Base-by-base conservation (phyloP, 768 basidiomycete genomes). In the Lentinula lateritia region DNA sequence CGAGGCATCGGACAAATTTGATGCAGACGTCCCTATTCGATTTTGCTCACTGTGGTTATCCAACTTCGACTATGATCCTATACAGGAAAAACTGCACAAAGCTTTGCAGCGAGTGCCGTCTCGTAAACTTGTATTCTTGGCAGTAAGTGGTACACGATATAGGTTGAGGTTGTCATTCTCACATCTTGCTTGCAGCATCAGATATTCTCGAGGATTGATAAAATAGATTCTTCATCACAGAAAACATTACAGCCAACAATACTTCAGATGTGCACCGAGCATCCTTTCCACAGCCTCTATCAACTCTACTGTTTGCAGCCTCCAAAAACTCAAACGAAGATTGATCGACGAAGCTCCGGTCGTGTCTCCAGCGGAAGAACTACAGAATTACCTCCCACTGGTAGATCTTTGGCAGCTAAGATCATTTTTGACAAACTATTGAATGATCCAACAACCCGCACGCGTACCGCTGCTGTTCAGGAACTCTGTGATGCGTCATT, bases 251-350 rank as follows among this genome's bases (percentile, higher is more conserved):
- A 88, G 55, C 73, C 67, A 2, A 74, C 91, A 32, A 78, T 98
- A 23, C 60, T 89, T 5, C 81, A 86, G 23, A 90, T 99, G 82
- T 92, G 91, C 67, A 73, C 73, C 61, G 93, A 98, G 57, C 97
- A 99, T 69, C 95, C 96, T 0, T 98, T 93, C 74, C 97, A 99
- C 70, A 89, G 85, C 65, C 75, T 97, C 6, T 96, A 95, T 73
- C 93, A 95, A 66, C 83, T 98, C 2, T 92, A 88, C 71, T 92
- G 91, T 59, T 74, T 96, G 63, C 79, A 75, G 60, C 77, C 78
- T 9, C 74, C 66, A 64, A 66, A 65, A 61, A 65, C 58, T 20
- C 65, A 9, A 61, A 62, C 32, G 41, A 62, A 48, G 42, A 34
- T 3, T 4, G 42, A 62, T 23, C 75, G 80, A 62, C 77, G 87